These are phyloP conservation scores for Akanthomyces dipterigenus DNA, from an alignment of 2,329 filamentous ascomycete genomes.

Conservation along the genomic window DNA sequence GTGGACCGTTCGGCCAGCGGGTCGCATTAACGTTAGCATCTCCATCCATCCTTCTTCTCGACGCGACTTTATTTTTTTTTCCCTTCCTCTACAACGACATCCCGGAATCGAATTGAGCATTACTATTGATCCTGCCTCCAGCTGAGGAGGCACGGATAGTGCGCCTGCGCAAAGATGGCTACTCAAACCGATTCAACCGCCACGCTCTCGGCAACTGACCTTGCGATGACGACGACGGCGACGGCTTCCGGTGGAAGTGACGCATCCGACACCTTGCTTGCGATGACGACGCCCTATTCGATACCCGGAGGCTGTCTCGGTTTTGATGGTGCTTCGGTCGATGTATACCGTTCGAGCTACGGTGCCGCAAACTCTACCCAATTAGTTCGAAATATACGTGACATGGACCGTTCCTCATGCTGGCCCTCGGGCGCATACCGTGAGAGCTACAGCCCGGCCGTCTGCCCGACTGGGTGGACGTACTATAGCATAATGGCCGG, in stretches of 20 bases:
- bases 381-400: not conserved
- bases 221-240: not conserved
- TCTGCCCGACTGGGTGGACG: constrained; percentile 9
- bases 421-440: not conserved
- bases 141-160: not conserved
- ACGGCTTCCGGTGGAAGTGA: not conserved
- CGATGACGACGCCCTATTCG: constrained; percentile 4
- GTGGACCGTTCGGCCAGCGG: not conserved
- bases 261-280: not conserved
- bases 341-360: not conserved
- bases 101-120: not conserved
- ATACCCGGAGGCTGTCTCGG: not conserved
- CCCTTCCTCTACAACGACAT: not conserved
- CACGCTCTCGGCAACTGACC: not conserved
- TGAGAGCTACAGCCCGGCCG: not conserved
- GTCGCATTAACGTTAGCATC: not conserved
- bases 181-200: not conserved
- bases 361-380: not conserved
- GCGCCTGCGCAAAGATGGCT: not conserved
- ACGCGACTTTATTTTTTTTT: not conserved
- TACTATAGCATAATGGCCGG: constrained; percentile 4
- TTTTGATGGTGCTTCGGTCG: not conserved
- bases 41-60: not conserved
- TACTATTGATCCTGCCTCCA: not conserved
- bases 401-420: not conserved